These are phyloP conservation scores for Fragilaria crotonensis DNA, from an alignment of 108 stramenopile species.

Conservation along the genomic window DNA sequence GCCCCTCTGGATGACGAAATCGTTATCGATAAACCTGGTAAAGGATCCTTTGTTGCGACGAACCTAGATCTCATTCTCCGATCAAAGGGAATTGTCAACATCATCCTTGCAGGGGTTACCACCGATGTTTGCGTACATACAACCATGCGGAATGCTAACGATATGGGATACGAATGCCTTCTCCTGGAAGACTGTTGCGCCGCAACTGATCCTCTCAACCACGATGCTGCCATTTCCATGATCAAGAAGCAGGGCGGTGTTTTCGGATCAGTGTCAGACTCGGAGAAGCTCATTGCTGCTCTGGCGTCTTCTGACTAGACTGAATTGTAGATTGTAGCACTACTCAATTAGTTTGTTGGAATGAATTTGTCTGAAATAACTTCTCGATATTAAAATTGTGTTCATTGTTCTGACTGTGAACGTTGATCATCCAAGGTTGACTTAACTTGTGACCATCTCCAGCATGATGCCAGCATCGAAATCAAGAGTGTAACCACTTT, in stretches of 20 bases:
- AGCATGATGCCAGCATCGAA: too few species aligned
- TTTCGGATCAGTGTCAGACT: constrained; percentile 32
- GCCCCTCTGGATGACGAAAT: constrained; percentile 25
- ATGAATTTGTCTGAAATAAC: too few species aligned
- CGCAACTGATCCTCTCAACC: constrained; percentile 47
- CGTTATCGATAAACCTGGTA: constrained; percentile 42
- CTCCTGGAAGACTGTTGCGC: constrained; percentile 45
- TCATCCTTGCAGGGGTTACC: constrained; percentile 47
- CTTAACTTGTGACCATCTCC: too few species aligned
- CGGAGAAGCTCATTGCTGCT: constrained; percentile 26
- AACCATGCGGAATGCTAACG: constrained; percentile 51
- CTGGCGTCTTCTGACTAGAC: too few species aligned
- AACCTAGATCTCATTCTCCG: constrained; percentile 38
- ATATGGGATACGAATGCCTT: constrained; percentile 56
- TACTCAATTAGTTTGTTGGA: too few species aligned
- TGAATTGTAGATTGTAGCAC: too few species aligned
- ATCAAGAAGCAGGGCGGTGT: constrained; percentile 55
- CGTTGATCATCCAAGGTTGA: too few species aligned
- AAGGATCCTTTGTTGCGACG: constrained; percentile 44
- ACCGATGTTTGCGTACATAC: constrained; percentile 60
- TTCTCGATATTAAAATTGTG: too few species aligned
- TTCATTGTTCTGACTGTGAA: too few species aligned
- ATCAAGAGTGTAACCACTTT: neutral
- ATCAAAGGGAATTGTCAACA: constrained; percentile 27
- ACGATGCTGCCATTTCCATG: constrained; percentile 39